These are phyloP conservation scores for Candida pini DNA, from an alignment of 805 yeast species.

Conservation along the genomic window DNA sequence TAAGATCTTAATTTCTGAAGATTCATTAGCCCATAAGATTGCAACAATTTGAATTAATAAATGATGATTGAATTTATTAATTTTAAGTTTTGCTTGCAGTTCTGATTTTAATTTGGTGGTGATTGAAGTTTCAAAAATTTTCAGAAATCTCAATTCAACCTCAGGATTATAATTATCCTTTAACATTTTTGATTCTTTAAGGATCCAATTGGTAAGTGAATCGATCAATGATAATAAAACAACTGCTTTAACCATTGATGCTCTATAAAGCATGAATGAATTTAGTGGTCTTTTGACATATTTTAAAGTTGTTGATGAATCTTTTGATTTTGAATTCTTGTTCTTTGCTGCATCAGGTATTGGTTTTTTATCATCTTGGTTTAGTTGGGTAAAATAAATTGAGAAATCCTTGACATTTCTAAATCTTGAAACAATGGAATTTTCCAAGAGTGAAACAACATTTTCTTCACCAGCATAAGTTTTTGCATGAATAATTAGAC, in stretches of 20 bases:
- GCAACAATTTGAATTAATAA: constrained; percentile 37
- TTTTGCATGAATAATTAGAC: constrained; percentile 15
- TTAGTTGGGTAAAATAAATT: constrained; percentile 20
- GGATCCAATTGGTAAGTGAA: constrained; percentile 16
- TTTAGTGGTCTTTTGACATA: constrained; percentile 42
- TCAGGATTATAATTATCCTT: constrained; percentile 13
- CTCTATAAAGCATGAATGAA: constrained; percentile 42
- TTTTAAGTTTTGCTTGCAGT: constrained; percentile 9
- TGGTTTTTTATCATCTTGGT: constrained; percentile 10
- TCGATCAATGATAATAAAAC: constrained; percentile 23
- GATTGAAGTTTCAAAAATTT: constrained; percentile 7
- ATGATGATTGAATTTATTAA: constrained; percentile 35
- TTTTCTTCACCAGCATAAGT: constrained; percentile 26
- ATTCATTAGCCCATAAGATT: constrained; percentile 41
- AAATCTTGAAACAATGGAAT: constrained; percentile 19
- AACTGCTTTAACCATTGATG: constrained; percentile 37
- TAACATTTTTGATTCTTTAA: constrained; percentile 12
- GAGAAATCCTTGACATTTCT: constrained; percentile 18
- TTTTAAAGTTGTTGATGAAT: constrained; percentile 2
- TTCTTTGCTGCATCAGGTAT: background rate
- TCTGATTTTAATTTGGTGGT: constrained; percentile 4
- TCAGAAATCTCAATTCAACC: constrained; percentile 12
- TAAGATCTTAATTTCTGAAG: constrained; percentile 28
- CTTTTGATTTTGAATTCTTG: constrained; percentile 1
- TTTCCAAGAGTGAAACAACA: constrained; percentile 7